Percentiles rank a stretch among this genome's conserved stretches.
These are phyloP conservation scores for Rhodofomes roseus DNA, from an alignment of 1,284 basidiomycete species.

Conservation along the genomic window DNA sequence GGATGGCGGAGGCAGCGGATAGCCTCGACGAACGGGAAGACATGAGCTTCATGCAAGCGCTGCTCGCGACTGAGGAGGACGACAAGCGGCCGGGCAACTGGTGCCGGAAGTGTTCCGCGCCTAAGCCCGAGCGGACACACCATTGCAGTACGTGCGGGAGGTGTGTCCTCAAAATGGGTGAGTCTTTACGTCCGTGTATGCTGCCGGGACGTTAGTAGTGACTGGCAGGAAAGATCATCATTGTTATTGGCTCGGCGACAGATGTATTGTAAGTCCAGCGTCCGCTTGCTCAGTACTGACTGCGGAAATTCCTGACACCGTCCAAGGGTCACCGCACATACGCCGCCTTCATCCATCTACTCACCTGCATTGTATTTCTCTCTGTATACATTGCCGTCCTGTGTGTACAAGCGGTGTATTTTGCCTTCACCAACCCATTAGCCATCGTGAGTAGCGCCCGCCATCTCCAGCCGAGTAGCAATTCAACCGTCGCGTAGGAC, in stretches of 20 bases:
- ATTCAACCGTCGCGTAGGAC: constrained; percentile 38
- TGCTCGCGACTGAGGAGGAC: constrained; percentile 50
- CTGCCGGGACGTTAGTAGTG: background rate
- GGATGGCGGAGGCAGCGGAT: constrained; percentile 23
- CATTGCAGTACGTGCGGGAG: constrained; percentile 62
- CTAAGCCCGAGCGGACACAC: constrained; percentile 82
- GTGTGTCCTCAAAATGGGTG: constrained; percentile 86
- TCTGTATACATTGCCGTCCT: constrained; percentile 59
- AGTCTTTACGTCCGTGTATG: constrained; percentile 20
- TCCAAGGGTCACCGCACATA: constrained; percentile 79
- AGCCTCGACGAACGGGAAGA: constrained; percentile 39
- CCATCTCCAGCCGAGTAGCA: background rate
- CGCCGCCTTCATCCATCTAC: constrained; percentile 82
- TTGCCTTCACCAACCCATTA: constrained; percentile 63
- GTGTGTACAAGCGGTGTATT: constrained; percentile 55
- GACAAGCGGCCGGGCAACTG: constrained; percentile 51
- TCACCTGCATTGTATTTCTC: constrained; percentile 64
- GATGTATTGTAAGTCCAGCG: constrained; percentile 63
- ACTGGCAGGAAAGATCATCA: constrained; percentile 67
- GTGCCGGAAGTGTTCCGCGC: constrained; percentile 74
- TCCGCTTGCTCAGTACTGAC: no score
- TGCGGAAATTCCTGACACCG: background rate
- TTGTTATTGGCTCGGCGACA: constrained; percentile 81
- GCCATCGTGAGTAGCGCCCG: constrained; percentile 44
- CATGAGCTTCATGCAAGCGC: constrained; percentile 55